These are phyloP conservation scores for Acacia confusa DNA, from an alignment of 306 rosid species.

Conservation along the genomic window DNA sequence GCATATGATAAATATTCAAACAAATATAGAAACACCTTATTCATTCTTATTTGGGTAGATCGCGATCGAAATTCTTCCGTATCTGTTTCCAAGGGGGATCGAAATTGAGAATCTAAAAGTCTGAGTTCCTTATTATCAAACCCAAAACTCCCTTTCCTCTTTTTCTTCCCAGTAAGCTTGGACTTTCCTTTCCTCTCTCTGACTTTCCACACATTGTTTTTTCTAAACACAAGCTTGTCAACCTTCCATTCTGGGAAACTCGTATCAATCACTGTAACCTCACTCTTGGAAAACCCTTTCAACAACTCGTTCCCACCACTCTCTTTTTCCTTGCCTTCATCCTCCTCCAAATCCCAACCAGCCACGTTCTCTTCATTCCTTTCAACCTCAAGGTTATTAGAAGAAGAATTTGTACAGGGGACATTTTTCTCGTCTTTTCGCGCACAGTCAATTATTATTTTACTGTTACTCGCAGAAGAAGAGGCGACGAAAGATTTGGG, in stretches of 20 bases:
- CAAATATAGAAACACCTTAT: neutral
- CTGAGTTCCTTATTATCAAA: slow-evolving; percentile 34
- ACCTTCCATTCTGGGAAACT: slow-evolving; percentile 73
- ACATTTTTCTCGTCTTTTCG: slow-evolving; percentile 33
- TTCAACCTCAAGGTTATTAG: slow-evolving; percentile 23
- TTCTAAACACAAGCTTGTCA: slow-evolving; percentile 76
- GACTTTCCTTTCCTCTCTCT: slow-evolving; percentile 70
- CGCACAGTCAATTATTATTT: neutral
- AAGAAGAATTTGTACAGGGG: slow-evolving; percentile 25
- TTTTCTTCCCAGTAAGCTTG: slow-evolving; percentile 59
- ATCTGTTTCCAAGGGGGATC: slow-evolving; percentile 23
- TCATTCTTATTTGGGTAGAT: slow-evolving; percentile 44
- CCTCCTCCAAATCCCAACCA: slow-evolving; percentile 30
- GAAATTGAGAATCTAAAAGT: slow-evolving; percentile 19
- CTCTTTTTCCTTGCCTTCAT: slow-evolving; percentile 33
- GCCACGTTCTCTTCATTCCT: slow-evolving; percentile 15
- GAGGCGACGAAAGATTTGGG: slow-evolving; percentile 59
- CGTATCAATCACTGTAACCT: slow-evolving; percentile 89
- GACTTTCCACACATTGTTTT: slow-evolving; percentile 74
- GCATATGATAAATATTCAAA: slow-evolving; percentile 5
- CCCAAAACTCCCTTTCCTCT: slow-evolving; percentile 38
- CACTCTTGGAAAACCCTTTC: slow-evolving; percentile 77
- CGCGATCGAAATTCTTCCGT: slow-evolving; percentile 3
- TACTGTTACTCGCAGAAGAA: slow-evolving; percentile 24
- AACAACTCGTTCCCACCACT: slow-evolving; percentile 55